Evolutionary conservation across 345 rosid species (phyloP), one percentile per base, ranked within the genome.

Genomic region (Erucastrum elatum): DNA sequence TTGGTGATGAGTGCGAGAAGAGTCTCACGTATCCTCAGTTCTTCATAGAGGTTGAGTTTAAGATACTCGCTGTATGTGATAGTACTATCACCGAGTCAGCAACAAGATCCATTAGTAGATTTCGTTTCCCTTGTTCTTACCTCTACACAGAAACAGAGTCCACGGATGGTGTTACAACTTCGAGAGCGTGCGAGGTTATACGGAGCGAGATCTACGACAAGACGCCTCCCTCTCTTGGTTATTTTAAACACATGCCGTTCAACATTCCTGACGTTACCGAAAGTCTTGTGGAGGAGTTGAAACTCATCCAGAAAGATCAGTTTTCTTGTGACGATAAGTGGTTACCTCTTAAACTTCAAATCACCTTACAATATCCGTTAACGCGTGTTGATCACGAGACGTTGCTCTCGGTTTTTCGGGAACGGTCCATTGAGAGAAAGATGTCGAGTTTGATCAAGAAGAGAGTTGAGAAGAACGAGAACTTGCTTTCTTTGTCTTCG

Each of bases 41-140:
- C 70, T 70, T 63, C 17, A n/a, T 77, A 6, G 64, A 77, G 70
- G 4, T 70, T 35, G 62, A 63, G 55, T 49, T n/a, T 63, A 62
- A 51, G 58, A 3, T 0, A 0, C 33, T 70, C 30, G 4, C 0
- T 49, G 12, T 3, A 6, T 51, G 12, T 15, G 1, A 53, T 56
- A 21, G 21, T 21, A n/a, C 74, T 46, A 21, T 3, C 7, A 10
- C 2, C 56, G 0, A 0, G 31, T 0, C 2, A 1, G 1, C 2
- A 16, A 51, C 39, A 9, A 0, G 0, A n/a, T 64, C 56, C 5
- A 64, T 61, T 49, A 64, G 55, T 10, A 70, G 15, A 9, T 64
- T 77, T 64, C 74, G 81, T 11, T 64, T 77, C 64, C 71, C 81
- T 0, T 71, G 71, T 3, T 70, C 76, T 49, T 77, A 64, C 63